Percentiles rank a stretch among this genome's conserved stretches.
phyloP scores from a whole-genome alignment of 116 monocot genomes.

The Dioscorea cayenensis region DNA sequence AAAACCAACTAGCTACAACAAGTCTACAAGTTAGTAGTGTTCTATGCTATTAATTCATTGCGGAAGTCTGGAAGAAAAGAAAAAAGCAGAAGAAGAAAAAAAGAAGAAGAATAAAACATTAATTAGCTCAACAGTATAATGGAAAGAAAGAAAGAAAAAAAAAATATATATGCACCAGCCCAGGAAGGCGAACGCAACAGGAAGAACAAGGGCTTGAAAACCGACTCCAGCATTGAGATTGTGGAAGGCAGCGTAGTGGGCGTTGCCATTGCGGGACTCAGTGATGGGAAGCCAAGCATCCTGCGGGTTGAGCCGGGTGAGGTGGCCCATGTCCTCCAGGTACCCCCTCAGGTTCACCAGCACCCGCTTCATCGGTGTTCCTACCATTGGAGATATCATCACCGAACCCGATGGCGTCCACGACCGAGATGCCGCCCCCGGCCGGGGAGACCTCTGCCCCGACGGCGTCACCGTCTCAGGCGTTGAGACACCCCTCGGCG shows the following conservation, averaged over 20 bases:
- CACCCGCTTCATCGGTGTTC: slow-evolving; percentile 61
- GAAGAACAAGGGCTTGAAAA: slow-evolving; percentile 88
- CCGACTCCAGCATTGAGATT: slow-evolving; percentile 87
- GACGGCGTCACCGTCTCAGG: slow-evolving; percentile 55
- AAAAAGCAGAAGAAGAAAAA: too few species aligned
- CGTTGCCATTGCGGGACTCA: slow-evolving; percentile 84
- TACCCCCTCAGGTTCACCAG: slow-evolving; percentile 69
- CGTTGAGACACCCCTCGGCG: slow-evolving; percentile 58
- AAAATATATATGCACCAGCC: slow-evolving; percentile 44
- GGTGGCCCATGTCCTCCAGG: slow-evolving; percentile 89
- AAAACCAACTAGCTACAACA: too few species aligned
- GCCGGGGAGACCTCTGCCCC: slow-evolving; percentile 19
- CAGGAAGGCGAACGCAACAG: slow-evolving; percentile 80
- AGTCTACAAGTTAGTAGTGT: too few species aligned
- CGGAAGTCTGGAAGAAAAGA: too few species aligned
- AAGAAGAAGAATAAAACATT: too few species aligned
- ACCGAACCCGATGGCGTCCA: slow-evolving; percentile 43
- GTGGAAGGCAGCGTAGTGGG: slow-evolving; percentile 91
- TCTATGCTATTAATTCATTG: too few species aligned
- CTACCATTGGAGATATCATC: slow-evolving; percentile 32
- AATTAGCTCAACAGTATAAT: not conserved
- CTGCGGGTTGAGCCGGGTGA: slow-evolving; percentile 89
- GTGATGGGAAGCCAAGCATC: slow-evolving; percentile 97
- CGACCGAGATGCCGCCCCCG: slow-evolving; percentile 26
- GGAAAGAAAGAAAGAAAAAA: not conserved